Conservation (phyloP, 2,329 filamentous ascomycete species). For the Hymenoscyphus fraxineus region DNA sequence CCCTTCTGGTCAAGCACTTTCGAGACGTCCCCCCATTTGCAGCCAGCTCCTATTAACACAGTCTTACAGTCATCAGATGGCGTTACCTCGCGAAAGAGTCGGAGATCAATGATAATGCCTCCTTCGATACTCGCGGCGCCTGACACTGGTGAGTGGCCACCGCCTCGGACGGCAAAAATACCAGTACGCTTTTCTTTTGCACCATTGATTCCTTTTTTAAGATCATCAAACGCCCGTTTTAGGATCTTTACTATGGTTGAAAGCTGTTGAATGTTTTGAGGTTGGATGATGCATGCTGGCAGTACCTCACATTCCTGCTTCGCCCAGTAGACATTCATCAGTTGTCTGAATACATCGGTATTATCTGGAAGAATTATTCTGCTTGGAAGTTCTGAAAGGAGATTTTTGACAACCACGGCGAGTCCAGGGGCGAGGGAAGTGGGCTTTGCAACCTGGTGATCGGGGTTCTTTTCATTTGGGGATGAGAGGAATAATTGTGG, state of each 20-base stretch:
- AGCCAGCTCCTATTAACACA: constrained; percentile 17
- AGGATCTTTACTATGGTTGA: neutral
- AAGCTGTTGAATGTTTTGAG: neutral
- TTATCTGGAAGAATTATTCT: neutral
- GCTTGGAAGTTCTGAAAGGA: neutral
- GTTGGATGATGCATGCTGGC: neutral
- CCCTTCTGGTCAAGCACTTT: constrained; percentile 1
- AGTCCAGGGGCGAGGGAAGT: neutral
- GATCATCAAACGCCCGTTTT: neutral
- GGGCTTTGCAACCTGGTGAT: neutral
- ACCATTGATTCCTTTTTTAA: neutral
- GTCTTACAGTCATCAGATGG: constrained; percentile 24
- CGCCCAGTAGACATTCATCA: neutral
- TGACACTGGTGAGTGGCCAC: constrained; percentile 52
- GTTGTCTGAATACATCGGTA: neutral
- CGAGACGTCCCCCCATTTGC: constrained; percentile 12
- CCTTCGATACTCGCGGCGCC: constrained; percentile 45
- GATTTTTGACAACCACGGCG: neutral
- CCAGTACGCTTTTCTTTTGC: neutral
- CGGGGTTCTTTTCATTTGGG: neutral
- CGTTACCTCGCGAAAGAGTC: constrained; percentile 16
- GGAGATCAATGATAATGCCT: constrained; percentile 47
- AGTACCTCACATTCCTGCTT: neutral
- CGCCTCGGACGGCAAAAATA: constrained; percentile 52
- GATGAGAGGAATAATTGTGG: neutral